Evolutionary conservation across 2,329 filamentous ascomycete species (phyloP).

Genomic region (Claviceps pazoutovae): DNA sequence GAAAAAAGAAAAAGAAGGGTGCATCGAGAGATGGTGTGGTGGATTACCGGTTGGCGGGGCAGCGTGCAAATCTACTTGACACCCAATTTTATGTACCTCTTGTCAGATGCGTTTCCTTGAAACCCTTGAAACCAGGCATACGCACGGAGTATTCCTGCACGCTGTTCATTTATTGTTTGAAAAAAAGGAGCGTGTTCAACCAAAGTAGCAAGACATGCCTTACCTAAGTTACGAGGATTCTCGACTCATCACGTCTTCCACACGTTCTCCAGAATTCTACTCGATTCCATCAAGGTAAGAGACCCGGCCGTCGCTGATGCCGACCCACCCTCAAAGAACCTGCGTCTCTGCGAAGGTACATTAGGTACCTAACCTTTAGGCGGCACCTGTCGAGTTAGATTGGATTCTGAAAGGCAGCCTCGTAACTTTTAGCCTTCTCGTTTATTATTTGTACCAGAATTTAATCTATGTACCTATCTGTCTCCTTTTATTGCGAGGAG

Average conservation of each 20-base stretch:
- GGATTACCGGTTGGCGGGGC: too few species aligned
- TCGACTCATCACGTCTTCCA: not conserved
- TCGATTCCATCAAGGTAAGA: not conserved
- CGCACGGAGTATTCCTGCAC: not conserved
- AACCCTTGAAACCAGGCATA: not conserved
- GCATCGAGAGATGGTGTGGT: too few species aligned
- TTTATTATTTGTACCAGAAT: not conserved
- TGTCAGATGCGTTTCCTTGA: not conserved
- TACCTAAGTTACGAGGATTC: not conserved
- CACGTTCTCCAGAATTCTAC: not conserved
- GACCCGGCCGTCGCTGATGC: not conserved
- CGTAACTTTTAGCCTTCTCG: too few species aligned
- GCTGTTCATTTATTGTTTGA: too few species aligned
- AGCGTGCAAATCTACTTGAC: too few species aligned
- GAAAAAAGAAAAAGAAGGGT: too few species aligned
- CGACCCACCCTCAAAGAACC: not conserved
- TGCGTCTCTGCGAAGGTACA: not conserved
- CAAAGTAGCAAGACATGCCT: too few species aligned
- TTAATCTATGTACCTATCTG: slow-evolving; percentile 8
- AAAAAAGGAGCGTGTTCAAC: too few species aligned
- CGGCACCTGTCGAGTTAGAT: too few species aligned
- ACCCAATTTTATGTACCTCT: not conserved
- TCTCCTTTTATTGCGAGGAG: slow-evolving; percentile 9
- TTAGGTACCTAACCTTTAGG: too few species aligned
- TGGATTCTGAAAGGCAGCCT: too few species aligned